Conservation (phyloP, 1,139 yeast genomes). For the Debaryomyces nepalensis region DNA sequence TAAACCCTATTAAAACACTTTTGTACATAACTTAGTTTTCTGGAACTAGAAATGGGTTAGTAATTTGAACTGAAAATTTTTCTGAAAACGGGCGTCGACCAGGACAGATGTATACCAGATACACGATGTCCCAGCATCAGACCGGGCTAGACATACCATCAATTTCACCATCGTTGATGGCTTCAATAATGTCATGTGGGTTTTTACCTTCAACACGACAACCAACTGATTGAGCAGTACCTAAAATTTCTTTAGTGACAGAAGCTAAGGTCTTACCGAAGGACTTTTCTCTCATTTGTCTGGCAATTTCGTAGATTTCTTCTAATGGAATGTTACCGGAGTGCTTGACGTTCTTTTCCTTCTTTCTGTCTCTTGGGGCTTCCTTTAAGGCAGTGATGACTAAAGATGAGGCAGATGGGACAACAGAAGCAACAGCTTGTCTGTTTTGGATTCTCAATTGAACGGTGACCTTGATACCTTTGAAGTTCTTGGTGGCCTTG, state of each 20-base stretch:
- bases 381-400: slow-evolving; percentile 99
- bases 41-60: slow-evolving; percentile 52
- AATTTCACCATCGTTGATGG: slow-evolving; percentile 97
- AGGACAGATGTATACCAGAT: slow-evolving; percentile 9
- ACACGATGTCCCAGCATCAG: slow-evolving; percentile 1
- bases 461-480: slow-evolving; percentile 99
- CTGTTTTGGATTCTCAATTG: slow-evolving; percentile 99
- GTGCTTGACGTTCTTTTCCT: slow-evolving; percentile 99
- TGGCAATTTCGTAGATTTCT: slow-evolving; percentile 96
- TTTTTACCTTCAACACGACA: slow-evolving; percentile 99
- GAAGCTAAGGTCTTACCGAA: slow-evolving; percentile 98
- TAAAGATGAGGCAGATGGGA: slow-evolving; percentile 98
- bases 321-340: slow-evolving; percentile 98
- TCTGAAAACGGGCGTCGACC: background rate
- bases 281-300: slow-evolving; percentile 96
- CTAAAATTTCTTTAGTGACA: slow-evolving; percentile 97
- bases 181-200: slow-evolving; percentile 98
- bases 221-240: slow-evolving; percentile 99
- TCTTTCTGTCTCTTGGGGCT: slow-evolving; percentile 99
- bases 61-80: slow-evolving; percentile 12
- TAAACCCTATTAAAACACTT: slow-evolving; percentile 43
- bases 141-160: slow-evolving; percentile 43
- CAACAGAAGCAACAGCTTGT: slow-evolving; percentile 99
- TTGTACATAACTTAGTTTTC: slow-evolving; percentile 66
- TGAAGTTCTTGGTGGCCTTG: slow-evolving; percentile 98